Evolutionary conservation across 345 rosid species (phyloP).

Genomic region (Citrus medica): DNA sequence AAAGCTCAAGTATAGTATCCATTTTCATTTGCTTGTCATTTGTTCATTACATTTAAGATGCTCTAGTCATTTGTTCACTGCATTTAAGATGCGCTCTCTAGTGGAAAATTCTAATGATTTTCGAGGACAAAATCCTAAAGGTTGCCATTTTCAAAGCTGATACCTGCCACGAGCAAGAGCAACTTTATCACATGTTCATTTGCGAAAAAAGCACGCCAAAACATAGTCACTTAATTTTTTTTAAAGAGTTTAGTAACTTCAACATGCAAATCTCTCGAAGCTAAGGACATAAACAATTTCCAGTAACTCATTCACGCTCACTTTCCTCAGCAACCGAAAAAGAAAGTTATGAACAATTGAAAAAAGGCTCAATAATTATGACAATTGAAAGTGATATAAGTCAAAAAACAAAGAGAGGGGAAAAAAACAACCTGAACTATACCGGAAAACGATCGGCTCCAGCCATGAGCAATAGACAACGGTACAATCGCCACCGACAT

Average conservation of each 20-base stretch:
- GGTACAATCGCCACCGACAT: slow-evolving; percentile 97
- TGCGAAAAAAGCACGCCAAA: background rate
- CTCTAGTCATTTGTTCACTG: background rate
- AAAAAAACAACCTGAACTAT: slow-evolving; percentile 69
- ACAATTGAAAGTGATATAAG: background rate
- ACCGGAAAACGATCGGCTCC: slow-evolving; percentile 98
- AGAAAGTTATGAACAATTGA: background rate
- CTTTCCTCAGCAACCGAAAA: background rate
- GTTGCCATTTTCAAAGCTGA: background rate
- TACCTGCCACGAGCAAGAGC: background rate
- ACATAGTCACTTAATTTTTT: background rate
- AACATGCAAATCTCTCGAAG: background rate
- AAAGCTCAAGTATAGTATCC: background rate
- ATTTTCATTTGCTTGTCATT: background rate
- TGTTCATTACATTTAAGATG: background rate
- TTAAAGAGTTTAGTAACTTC: background rate
- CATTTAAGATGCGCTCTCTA: background rate
- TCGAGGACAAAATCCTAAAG: background rate
- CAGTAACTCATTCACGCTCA: background rate
- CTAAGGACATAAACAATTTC: background rate
- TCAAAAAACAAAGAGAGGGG: background rate
- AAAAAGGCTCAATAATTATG: background rate
- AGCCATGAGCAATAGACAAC: slow-evolving; percentile 73
- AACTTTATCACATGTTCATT: background rate
- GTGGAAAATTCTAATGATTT: background rate